phyloP scores from a whole-genome alignment of 768 basidiomycete species.

The Amanita exitialis region DNA sequence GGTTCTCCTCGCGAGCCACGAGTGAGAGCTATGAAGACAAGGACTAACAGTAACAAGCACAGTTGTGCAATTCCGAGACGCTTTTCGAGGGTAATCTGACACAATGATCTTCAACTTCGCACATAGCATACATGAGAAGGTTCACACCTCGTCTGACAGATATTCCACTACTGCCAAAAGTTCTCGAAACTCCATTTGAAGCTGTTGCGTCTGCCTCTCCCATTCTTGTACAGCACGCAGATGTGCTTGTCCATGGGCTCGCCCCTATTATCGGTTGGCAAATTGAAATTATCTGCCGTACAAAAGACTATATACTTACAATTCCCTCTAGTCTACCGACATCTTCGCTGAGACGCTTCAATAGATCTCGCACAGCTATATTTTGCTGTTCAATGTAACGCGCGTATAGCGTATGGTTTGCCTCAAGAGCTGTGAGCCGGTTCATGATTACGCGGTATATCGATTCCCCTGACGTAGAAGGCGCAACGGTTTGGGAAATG shows the following conservation, averaged over 20 bases:
- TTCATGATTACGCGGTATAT: conserved; percentile 98
- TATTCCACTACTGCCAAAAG: conserved; percentile 62
- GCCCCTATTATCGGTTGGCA: conserved; percentile 33
- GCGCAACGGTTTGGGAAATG: conserved; percentile 12
- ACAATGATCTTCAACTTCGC: background rate
- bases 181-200: conserved; percentile 64
- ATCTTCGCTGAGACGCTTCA: conserved; percentile 69
- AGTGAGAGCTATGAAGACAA: conserved; percentile 82
- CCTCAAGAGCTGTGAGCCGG: conserved; percentile 74
- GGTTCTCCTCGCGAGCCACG: conserved; percentile 46
- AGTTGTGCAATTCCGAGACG: conserved; percentile 85
- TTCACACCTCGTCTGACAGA: conserved; percentile 71
- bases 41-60: conserved; percentile 69
- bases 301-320: conserved; percentile 31
- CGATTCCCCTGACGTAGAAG: conserved; percentile 58
- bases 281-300: too few species aligned
- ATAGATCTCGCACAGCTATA: conserved; percentile 58
- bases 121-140: background rate
- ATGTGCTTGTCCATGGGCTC: conserved; percentile 57
- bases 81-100: conserved; percentile 78
- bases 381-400: conserved; percentile 89
- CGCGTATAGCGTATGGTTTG: conserved; percentile 77
- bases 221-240: conserved; percentile 57
- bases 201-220: conserved; percentile 51
- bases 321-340: conserved; percentile 69